Evolutionary conservation across 495 filamentous ascomycete species (phyloP).

Genomic region (Amniculicola lignicola): DNA sequence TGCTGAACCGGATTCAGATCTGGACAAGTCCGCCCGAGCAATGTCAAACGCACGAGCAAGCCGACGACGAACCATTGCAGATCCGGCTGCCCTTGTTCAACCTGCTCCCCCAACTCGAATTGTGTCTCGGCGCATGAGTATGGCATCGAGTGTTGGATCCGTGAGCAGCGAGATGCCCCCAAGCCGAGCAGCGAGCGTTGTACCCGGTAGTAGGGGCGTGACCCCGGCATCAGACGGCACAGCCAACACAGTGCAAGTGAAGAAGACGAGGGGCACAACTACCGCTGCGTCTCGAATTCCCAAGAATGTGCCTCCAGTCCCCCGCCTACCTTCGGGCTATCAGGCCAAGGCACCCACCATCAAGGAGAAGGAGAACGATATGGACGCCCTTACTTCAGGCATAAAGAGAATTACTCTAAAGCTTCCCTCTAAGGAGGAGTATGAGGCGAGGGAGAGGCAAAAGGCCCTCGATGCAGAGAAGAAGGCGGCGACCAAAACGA

Average conservation of each 20-base stretch:
- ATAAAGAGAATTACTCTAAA: constrained; percentile 72
- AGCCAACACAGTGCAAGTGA: constrained; percentile 29
- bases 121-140: constrained; percentile 42
- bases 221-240: constrained; percentile 9
- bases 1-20: constrained; percentile 51
- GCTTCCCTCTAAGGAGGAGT: constrained; percentile 66
- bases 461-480: constrained; percentile 36
- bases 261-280: constrained; percentile 41
- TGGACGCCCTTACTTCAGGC: constrained; percentile 64
- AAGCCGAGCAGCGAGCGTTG: constrained; percentile 24
- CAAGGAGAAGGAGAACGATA: constrained; percentile 41
- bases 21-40: constrained; percentile 44
- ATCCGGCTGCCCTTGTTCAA: constrained; percentile 32
- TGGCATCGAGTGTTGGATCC: constrained; percentile 42
- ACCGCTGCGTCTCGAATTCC: constrained; percentile 49
- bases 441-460: constrained; percentile 57
- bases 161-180: constrained; percentile 27
- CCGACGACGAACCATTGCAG: constrained; percentile 66
- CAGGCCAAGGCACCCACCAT: constrained; percentile 12
- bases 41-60: constrained; percentile 47
- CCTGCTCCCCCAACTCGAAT: constrained; percentile 9
- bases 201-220: constrained; percentile 11
- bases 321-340: constrained; percentile 43
- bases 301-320: constrained; percentile 49
- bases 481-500: constrained; percentile 20